Conservation (phyloP, 2,329 filamentous ascomycete species). For the Trichophyton benhamiae region DNA sequence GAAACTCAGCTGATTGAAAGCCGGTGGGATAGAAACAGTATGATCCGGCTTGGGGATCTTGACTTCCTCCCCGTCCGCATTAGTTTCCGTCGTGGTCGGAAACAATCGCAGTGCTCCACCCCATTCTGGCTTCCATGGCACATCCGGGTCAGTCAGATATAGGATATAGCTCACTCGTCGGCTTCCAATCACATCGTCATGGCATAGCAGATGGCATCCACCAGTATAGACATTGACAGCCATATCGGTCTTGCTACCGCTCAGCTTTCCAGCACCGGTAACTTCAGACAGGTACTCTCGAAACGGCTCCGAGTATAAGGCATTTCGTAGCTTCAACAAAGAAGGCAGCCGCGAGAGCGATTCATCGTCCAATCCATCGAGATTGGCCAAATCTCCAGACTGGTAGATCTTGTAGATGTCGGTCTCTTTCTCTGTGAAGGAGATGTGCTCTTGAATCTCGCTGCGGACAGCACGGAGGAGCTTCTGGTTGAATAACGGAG, state of each 20-base stretch:
- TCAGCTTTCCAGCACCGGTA: conserved; percentile 74
- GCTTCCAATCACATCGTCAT: conserved; percentile 98
- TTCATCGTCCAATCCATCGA: conserved; percentile 81
- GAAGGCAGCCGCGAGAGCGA: conserved; percentile 78
- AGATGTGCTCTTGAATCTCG: conserved; percentile 81
- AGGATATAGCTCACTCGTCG: conserved; percentile 92
- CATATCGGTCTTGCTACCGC: conserved; percentile 94
- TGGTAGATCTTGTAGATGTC: conserved; percentile 99
- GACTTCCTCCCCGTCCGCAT: conserved; percentile 59
- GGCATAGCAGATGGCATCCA: conserved; percentile 87
- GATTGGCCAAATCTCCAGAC: conserved; percentile 90
- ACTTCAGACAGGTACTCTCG: conserved; percentile 78
- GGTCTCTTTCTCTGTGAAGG: conserved; percentile 96
- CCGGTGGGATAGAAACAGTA: conserved; percentile 73
- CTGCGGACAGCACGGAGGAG: conserved; percentile 75
- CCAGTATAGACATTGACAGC: conserved; percentile 98
- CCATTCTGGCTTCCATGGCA: conserved; percentile 81
- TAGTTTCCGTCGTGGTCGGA: conserved; percentile 54
- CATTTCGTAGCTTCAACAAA: conserved; percentile 82
- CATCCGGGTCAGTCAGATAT: conserved; percentile 86
- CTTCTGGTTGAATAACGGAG: conserved; percentile 61
- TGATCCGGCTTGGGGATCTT: conserved; percentile 69
- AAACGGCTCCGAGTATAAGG: conserved; percentile 82
- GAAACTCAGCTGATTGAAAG: conserved; percentile 96
- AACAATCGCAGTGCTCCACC: conserved; percentile 84